A percentile compares a stretch with the other conserved stretches of the same genome.
These are phyloP conservation scores for Solanum pennellii DNA, from an alignment of 257 asterid species.

Conservation along the genomic window DNA sequence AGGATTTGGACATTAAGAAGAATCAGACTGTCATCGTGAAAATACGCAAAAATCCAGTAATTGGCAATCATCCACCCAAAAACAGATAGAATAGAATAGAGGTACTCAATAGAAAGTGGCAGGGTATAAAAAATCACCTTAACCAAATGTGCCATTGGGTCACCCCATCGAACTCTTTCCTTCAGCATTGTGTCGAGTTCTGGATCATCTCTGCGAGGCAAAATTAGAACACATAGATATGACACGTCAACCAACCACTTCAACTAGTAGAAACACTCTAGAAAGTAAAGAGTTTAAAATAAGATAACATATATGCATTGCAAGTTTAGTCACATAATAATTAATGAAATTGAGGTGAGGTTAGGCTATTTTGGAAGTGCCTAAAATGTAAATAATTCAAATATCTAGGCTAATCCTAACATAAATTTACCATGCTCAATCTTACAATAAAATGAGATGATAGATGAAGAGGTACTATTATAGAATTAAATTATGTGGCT, in stretches of 20 bases:
- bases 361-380: background rate
- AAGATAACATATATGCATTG: background rate
- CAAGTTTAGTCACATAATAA: background rate
- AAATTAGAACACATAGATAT: background rate
- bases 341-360: background rate
- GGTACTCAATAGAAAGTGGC: background rate
- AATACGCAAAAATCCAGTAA: background rate
- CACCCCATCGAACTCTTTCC: conserved; percentile 90
- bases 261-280: background rate
- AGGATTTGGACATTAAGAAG: background rate
- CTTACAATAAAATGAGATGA: background rate
- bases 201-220: conserved; percentile 61
- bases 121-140: conserved; percentile 23
- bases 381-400: background rate
- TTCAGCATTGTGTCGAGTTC: conserved; percentile 82
- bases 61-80: background rate
- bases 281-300: background rate
- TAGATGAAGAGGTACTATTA: background rate
- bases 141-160: conserved; percentile 91
- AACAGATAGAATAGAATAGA: background rate
- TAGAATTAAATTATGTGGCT: background rate
- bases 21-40: background rate
- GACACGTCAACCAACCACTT: background rate
- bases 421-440: background rate
- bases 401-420: background rate